phyloP scores from a whole-genome alignment of 2,329 filamentous ascomycete genomes.

The Beauveria pseudobassiana region DNA sequence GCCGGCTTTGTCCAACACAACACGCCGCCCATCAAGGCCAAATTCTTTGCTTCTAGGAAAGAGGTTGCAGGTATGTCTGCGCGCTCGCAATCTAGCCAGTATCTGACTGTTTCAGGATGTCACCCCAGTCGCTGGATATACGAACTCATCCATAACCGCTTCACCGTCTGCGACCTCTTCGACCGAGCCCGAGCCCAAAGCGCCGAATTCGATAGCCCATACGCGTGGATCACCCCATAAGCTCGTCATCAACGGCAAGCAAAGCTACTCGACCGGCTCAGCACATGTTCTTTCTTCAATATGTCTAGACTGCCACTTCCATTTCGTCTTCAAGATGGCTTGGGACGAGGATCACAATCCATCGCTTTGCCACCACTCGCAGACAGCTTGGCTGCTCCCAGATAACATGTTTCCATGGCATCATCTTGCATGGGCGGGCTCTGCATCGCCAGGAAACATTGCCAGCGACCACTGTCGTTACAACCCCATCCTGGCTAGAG shows the following conservation, averaged over 20 bases:
- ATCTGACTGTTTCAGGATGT: constrained; percentile 12
- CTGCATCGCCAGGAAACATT: constrained; percentile 21
- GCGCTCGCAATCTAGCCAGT: constrained; percentile 11
- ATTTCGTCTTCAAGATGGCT: constrained; percentile 32
- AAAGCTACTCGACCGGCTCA: constrained; percentile 23
- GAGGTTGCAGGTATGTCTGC: constrained; percentile 21
- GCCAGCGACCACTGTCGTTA: constrained; percentile 25
- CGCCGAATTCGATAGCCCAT: constrained; percentile 23
- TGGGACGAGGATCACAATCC: constrained; percentile 24
- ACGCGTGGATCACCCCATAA: constrained; percentile 28
- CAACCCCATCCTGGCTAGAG: constrained; percentile 30
- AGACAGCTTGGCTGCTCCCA: constrained; percentile 27
- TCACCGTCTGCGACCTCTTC: constrained; percentile 29
- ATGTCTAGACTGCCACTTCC: constrained; percentile 34
- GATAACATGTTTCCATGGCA: constrained; percentile 32
- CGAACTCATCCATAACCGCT: constrained; percentile 31
- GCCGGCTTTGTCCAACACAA: constrained; percentile 24
- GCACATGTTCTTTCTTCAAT: constrained; percentile 27
- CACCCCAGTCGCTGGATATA: constrained; percentile 35
- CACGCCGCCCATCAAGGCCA: constrained; percentile 24
- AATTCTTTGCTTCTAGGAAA: constrained; percentile 18
- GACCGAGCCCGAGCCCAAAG: constrained; percentile 24
- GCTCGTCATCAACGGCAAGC: constrained; percentile 33
- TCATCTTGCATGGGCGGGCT: constrained; percentile 29
- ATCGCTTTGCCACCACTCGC: constrained; percentile 24